A percentile compares a stretch with the other conserved stretches of the same genome.
These are phyloP conservation scores for Amanita jacksonii DNA, from an alignment of 768 basidiomycete species.

Conservation along the genomic window DNA sequence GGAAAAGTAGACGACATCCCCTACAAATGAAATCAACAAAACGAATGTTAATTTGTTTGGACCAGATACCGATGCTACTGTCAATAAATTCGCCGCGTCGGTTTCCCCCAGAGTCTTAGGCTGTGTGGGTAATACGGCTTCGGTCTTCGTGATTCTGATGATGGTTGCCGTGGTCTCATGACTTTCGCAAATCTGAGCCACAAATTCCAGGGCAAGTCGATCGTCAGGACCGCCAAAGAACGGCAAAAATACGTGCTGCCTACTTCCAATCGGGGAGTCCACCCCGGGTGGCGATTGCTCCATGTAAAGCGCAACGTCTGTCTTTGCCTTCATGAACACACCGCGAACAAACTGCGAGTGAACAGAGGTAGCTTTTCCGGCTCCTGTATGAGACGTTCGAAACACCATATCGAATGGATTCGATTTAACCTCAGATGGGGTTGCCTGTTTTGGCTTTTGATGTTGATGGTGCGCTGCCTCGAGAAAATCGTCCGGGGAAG, in stretches of 20 bases:
- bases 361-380: constrained; percentile 37
- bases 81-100: constrained; percentile 31
- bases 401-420: constrained; percentile 75
- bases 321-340: constrained; percentile 61
- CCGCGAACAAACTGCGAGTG: constrained; percentile 82
- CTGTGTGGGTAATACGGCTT: constrained; percentile 16
- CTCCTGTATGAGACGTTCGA: constrained; percentile 18
- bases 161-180: constrained; percentile 65
- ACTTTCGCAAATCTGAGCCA: constrained; percentile 73
- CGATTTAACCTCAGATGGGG: neutral
- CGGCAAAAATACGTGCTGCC: constrained; percentile 69
- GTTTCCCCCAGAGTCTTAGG: constrained; percentile 12
- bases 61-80: constrained; percentile 38
- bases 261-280: constrained; percentile 13
- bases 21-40: neutral
- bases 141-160: constrained; percentile 49
- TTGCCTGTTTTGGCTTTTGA: constrained; percentile 5
- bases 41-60: no score
- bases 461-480: constrained; percentile 9
- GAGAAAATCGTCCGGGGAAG: constrained; percentile 11
- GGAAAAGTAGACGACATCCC: constrained; percentile 26
- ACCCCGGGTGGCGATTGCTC: constrained; percentile 43
- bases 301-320: constrained; percentile 79
- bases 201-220: constrained; percentile 75
- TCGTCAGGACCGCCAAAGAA: constrained; percentile 97